A percentile compares a stretch with the other conserved stretches of the same genome.
Conservation (phyloP, 352 stramenopile genomes). For the Halophytophthora polymorphica region DNA sequence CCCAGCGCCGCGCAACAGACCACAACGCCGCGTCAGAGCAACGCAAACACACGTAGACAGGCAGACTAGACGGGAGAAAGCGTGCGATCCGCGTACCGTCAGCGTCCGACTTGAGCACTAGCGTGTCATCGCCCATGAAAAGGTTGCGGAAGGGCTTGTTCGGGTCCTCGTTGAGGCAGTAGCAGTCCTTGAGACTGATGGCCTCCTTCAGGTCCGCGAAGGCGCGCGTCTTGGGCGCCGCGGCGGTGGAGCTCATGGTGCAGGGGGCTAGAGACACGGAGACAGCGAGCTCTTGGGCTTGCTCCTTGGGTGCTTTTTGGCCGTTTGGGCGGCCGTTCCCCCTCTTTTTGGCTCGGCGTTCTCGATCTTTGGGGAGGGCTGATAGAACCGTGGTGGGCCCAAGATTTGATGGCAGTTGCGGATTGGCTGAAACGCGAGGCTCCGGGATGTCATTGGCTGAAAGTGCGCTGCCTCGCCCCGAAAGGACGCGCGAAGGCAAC, state of each 20-base stretch:
- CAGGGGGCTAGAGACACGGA: too few relatives aligned
- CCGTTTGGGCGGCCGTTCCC: not conserved
- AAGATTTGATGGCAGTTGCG: not conserved
- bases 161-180: slow-evolving; percentile 79
- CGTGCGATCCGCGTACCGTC: slow-evolving; percentile 33
- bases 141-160: slow-evolving; percentile 72
- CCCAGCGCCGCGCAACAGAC: too few relatives aligned
- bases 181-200: slow-evolving; percentile 62
- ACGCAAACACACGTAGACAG: not conserved
- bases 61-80: not conserved
- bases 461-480: not conserved
- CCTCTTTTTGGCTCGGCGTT: not conserved
- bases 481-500: not conserved
- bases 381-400: not conserved
- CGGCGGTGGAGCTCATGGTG: slow-evolving; percentile 31
- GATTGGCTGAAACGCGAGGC: not conserved
- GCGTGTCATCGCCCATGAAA: slow-evolving; percentile 74
- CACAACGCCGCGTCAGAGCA: too few relatives aligned
- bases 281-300: not conserved
- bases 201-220: slow-evolving; percentile 62
- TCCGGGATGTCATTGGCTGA: not conserved
- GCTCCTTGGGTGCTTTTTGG: not conserved
- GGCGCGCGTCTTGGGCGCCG: slow-evolving; percentile 33
- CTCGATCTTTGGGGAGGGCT: not conserved
- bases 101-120: slow-evolving; percentile 74